phyloP scores from a whole-genome alignment of 352 stramenopile genomes.

The Blastocystis sp. region DNA sequence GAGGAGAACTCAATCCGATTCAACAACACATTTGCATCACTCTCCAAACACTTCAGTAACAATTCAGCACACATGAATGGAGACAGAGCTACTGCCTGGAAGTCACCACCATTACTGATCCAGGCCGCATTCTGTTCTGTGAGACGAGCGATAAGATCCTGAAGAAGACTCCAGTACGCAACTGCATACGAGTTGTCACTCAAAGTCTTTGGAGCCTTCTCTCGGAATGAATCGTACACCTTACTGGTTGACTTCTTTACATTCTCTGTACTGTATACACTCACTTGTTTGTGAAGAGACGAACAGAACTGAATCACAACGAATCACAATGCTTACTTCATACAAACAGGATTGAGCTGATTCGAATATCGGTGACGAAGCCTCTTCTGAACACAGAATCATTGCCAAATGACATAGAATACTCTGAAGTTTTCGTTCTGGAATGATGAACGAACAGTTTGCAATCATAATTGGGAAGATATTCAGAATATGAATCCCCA shows the following conservation, averaged over 20 bases:
- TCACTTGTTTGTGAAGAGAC: neutral
- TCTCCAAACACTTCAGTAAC: neutral
- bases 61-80: neutral
- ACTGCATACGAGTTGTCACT: neutral
- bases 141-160: neutral
- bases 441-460: constrained; percentile 1
- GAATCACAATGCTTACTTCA: neutral
- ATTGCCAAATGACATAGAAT: neutral
- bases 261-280: neutral
- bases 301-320: neutral
- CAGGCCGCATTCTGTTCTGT: neutral
- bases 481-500: neutral
- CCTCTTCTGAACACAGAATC: neutral
- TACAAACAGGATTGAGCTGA: neutral
- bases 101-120: neutral
- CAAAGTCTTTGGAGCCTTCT: neutral
- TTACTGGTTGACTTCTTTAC: neutral
- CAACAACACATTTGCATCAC: neutral
- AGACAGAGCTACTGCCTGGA: neutral
- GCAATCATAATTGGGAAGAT: neutral
- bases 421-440: constrained; percentile 10
- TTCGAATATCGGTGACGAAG: neutral
- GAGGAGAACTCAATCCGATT: neutral
- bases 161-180: constrained; percentile 4
- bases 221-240: constrained; percentile 1